phyloP scores from a whole-genome alignment of 2,329 filamentous ascomycete species.

The Beauveria bassiana region DNA sequence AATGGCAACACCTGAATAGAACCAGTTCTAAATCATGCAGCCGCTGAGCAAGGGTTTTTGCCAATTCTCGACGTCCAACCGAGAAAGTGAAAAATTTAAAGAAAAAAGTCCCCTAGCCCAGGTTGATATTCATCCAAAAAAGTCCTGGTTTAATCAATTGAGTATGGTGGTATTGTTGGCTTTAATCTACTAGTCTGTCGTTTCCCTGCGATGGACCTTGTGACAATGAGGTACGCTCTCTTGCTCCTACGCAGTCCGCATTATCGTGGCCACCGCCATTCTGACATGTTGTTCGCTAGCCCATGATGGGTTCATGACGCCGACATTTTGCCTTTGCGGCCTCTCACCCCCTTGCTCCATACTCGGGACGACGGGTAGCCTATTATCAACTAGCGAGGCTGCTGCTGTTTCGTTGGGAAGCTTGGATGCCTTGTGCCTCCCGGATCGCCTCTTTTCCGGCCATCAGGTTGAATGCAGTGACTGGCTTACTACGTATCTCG shows the following conservation, averaged over 20 bases:
- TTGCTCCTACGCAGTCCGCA: background rate
- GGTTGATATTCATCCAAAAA: background rate
- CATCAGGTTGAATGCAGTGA: background rate
- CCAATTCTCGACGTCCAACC: background rate
- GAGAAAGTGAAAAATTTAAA: too few species aligned
- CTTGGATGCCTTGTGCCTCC: background rate
- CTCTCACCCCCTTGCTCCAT: background rate
- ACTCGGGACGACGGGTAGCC: background rate
- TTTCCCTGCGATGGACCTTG: background rate
- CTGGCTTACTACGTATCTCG: slow-evolving; percentile 6
- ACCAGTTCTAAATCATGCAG: background rate
- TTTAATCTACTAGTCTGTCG: background rate
- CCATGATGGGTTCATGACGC: slow-evolving; percentile 5
- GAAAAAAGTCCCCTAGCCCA: background rate
- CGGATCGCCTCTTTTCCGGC: slow-evolving; percentile 1
- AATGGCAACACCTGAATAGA: too few species aligned
- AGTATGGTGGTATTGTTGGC: background rate
- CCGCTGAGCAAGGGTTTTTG: background rate
- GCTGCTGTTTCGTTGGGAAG: background rate
- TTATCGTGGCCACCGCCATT: too few species aligned
- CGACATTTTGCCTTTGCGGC: background rate
- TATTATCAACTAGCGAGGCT: background rate
- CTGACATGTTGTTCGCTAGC: background rate
- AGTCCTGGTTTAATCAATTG: background rate
- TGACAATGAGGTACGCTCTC: background rate